Base-by-base conservation (phyloP, 2,329 filamentous ascomycete species). In the Colletotrichum spaethianum region DNA sequence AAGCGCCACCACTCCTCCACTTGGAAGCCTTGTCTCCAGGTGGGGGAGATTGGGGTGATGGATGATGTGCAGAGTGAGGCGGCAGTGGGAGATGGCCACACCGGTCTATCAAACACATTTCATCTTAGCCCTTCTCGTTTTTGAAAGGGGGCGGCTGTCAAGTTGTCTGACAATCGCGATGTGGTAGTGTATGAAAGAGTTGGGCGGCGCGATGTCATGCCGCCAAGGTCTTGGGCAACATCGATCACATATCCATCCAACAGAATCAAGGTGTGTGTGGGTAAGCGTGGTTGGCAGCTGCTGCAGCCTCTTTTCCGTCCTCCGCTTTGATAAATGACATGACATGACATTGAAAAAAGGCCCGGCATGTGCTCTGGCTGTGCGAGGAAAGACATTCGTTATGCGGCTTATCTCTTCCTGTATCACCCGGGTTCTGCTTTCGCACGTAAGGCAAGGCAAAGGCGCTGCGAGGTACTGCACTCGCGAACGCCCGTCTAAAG, bases 381-480 rank as follows among this genome's bases (percentile, higher is more conserved):
- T 36, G 33, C 14, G 26, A 52, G 26, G 14, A 31, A 28, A 11
- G 48, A 2, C 26, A 28, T 6, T 26, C 26, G 26, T 6, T 9
- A 14, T 28, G 26, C 26, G 18, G 2, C 26, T 33, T 55, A 33
- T 55, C n/a, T 2, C 2, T 26, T 31, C 28, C 20, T 48, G 28
- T n/a, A 31, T 55, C 52, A n/a, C 9, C 36, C 20, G 52, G 50
- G 4, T 23, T 53, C 28, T 53, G 16, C 28, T 23, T 46, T 23
- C 59, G 42, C 59, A 18, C 59, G 42, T 61, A 61, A 48, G 5
- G 38, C 40, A 40, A 59, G 36, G n/a, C 36, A 23, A 23, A 20
- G 9, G 14, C 38, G 16, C 33, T 33, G 50, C 50, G 11, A 55
- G 12, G 31, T 31, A 55, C 28, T n/a, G 52, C 52, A 31, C 20